phyloP scores from a whole-genome alignment of 148 eudicot species.

The Vaccinium myrtillus region DNA sequence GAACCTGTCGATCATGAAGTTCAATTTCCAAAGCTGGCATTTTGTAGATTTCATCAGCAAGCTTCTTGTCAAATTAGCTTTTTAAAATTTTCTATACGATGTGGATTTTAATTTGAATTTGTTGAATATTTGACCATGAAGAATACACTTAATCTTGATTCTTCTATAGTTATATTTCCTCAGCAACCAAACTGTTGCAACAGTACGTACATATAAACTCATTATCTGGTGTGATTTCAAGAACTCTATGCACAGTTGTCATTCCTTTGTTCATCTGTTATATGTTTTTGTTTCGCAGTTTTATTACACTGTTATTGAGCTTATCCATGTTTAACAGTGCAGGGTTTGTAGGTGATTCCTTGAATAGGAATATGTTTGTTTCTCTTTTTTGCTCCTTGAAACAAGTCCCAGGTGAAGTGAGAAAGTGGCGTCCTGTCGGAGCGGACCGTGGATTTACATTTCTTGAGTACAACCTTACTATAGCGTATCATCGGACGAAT shows the following conservation, averaged over 20 bases:
- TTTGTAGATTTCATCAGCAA: not conserved
- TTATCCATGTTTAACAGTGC: slow-evolving; percentile 51
- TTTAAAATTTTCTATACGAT: not conserved
- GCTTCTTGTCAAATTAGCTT: not conserved
- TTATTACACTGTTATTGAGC: slow-evolving; percentile 13
- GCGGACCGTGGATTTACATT: slow-evolving; percentile 96
- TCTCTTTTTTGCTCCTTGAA: slow-evolving; percentile 79
- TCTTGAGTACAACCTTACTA: slow-evolving; percentile 80
- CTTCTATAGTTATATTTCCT: not conserved
- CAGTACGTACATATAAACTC: not conserved
- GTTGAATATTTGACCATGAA: not conserved
- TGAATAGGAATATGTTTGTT: slow-evolving; percentile 97
- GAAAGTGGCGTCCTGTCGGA: slow-evolving; percentile 96
- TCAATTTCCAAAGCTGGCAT: not conserved
- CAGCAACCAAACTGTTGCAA: not conserved
- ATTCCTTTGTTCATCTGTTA: no score
- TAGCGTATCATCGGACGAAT: slow-evolving; percentile 90
- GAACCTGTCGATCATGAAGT: not conserved
- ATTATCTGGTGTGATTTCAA: not conserved
- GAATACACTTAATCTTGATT: not conserved
- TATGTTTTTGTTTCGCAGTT: not conserved
- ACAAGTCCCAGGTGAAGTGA: slow-evolving; percentile 63
- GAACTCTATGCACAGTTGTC: not conserved
- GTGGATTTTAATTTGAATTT: not conserved
- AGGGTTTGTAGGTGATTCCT: slow-evolving; percentile 98